Conservation (phyloP, 345 rosid species). For the Reutealis trisperma region DNA sequence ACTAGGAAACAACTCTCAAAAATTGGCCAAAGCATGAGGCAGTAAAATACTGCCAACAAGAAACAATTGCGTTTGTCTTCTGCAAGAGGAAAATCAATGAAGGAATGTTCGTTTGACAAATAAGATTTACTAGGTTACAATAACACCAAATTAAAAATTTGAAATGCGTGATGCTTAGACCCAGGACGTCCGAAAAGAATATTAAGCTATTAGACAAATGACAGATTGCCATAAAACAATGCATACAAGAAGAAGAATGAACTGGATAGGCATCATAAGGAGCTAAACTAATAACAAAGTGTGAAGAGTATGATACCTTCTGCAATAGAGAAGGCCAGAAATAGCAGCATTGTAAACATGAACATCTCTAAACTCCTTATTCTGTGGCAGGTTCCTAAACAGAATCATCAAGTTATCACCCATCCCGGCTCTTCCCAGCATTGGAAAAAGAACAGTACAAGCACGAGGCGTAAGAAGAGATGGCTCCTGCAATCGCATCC, state of each 20-base stretch:
- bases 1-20: not conserved
- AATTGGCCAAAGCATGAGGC: not conserved
- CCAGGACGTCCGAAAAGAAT: no score
- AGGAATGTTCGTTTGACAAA: no score
- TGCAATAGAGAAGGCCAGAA: slow-evolving; percentile 61
- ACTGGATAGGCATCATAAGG: not conserved
- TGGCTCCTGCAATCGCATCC: slow-evolving; percentile 84
- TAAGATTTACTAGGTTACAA: no score
- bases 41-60: not conserved
- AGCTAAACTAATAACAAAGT: not conserved
- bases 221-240: no score
- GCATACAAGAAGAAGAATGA: no score
- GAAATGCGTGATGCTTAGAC: no score
- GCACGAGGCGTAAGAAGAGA: slow-evolving; percentile 65
- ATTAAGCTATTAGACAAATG: no score
- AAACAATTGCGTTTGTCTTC: not conserved
- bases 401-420: slow-evolving; percentile 55
- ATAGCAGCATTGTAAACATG: slow-evolving; percentile 79
- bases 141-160: no score
- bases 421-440: slow-evolving; percentile 62
- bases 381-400: slow-evolving; percentile 61
- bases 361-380: slow-evolving; percentile 55
- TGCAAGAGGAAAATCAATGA: not conserved
- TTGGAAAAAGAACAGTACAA: slow-evolving; percentile 65
- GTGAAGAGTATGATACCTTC: slow-evolving; percentile 44